Conservation (phyloP, 1,139 yeast species). For the Protomyces macrosporus region DNA sequence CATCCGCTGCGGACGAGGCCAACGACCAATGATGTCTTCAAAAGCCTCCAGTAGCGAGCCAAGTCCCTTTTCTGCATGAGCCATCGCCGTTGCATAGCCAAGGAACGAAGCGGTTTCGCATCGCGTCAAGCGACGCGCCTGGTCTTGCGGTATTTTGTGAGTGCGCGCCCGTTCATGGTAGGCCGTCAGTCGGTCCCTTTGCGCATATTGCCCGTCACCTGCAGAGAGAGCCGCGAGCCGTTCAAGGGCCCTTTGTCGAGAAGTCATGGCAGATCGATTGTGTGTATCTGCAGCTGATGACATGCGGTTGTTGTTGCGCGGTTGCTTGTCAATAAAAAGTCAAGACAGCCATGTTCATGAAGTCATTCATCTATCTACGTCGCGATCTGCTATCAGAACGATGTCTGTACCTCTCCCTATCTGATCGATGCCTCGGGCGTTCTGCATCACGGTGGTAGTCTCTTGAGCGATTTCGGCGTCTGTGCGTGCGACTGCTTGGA, state of each 20-base stretch:
- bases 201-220: background rate
- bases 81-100: background rate
- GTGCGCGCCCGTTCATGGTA: background rate
- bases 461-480: no score
- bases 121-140: background rate
- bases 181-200: background rate
- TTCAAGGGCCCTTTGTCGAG: background rate
- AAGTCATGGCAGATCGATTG: background rate
- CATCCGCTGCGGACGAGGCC: slow-evolving; percentile 2
- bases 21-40: background rate
- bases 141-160: no score
- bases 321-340: no score
- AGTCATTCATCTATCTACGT: no score
- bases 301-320: no score
- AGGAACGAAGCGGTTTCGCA: background rate
- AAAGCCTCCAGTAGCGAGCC: background rate
- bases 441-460: no score
- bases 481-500: no score
- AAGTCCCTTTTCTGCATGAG: background rate
- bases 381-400: no score
- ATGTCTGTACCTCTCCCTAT: no score
- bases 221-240: background rate
- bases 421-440: no score
- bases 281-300: no score
- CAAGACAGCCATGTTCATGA: no score